Percentiles rank a stretch among this genome's conserved stretches.
These are phyloP conservation scores for Teunomyces cretensis DNA, from an alignment of 805 yeast species.

Conservation along the genomic window DNA sequence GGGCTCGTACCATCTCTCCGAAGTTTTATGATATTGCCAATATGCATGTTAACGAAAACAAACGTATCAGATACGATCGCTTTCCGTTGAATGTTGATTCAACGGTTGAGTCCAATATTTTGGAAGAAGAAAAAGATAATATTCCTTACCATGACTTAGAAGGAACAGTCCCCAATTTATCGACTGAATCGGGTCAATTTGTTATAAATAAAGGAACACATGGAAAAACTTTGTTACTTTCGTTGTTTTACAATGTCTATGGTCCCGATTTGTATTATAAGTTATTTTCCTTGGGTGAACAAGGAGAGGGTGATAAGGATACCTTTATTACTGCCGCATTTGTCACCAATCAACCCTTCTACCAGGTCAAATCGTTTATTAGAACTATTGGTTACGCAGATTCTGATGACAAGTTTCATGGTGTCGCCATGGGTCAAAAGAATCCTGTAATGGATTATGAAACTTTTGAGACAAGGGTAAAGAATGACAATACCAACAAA, in stretches of 20 bases:
- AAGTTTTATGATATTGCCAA: constrained; percentile 36
- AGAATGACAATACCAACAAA: constrained; percentile 6
- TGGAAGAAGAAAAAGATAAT: constrained; percentile 8
- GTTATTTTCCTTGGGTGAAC: constrained; percentile 55
- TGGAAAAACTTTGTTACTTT: constrained; percentile 54
- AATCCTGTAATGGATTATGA: constrained; percentile 13
- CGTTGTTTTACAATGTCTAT: constrained; percentile 63
- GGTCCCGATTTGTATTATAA: constrained; percentile 64
- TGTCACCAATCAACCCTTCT: constrained; percentile 12
- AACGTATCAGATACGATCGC: constrained; percentile 25
- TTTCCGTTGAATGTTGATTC: constrained; percentile 18
- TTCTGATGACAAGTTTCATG: constrained; percentile 24
- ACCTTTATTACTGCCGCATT: constrained; percentile 20
- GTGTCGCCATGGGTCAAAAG: constrained; percentile 27
- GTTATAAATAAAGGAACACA: constrained; percentile 58
- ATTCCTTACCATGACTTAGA: constrained; percentile 61
- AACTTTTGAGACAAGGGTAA: constrained; percentile 4
- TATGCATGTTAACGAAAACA: constrained; percentile 25
- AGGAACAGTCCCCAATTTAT: constrained; percentile 67
- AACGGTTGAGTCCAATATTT: constrained; percentile 5
- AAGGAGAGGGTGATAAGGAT: constrained; percentile 24
- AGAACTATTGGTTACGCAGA: constrained; percentile 30
- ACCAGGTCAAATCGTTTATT: constrained; percentile 41
- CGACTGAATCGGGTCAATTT: constrained; percentile 71
- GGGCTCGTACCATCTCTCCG: constrained; percentile 40